Base-by-base conservation (phyloP, 805 yeast species). In the Gaillardinia entomophila region DNA sequence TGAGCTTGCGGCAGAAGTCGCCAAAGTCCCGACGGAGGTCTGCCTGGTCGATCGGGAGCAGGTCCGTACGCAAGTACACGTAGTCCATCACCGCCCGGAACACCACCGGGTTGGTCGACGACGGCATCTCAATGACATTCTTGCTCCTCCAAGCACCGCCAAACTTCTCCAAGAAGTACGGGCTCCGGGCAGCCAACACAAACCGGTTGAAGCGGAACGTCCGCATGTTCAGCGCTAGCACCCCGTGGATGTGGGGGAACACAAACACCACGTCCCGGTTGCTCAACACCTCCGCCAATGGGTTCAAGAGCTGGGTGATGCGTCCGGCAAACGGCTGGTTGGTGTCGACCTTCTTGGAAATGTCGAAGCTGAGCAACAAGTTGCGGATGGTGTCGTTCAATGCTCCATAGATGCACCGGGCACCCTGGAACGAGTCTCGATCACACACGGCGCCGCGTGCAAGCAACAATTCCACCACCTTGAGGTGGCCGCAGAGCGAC, bases 391-490 rank as follows among this genome's bases (percentile, higher is more conserved):
- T 52, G 48, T 82, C 87, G 12, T 71, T 84, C 35, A 84, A 55
- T 0, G 94, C 92, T 2, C 89, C 92, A 47, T 84, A 82, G 2
- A 83, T 66, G 42, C 90, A 82, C 27, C 68, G 66, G 10, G 81
- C 85, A 2, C 94, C 92, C 51, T 82, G 84, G 47, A 77, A 77
- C n/a, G 88, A 79, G 49, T 83, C 90, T 46, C 86, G 67, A 52
- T 82, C 89, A 52, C 90, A 82, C 6, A 77, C 66, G 0, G 92
- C 87, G 6, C 95, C 95, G 26, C 65, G 40, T 28, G 72, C 66
- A 7, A 84, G 59, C 15, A 84, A 57, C 30, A 78, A 52, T 33
- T 60, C 63, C n/a, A 84, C 92, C 4, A 84, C 67, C 1, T 60
- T 62, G 38, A 67, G 68, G 51, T 83, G 90, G 1, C 94, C 94